phyloP scores from a whole-genome alignment of 2,329 filamentous ascomycete genomes.

The Venturia oleaginea region DNA sequence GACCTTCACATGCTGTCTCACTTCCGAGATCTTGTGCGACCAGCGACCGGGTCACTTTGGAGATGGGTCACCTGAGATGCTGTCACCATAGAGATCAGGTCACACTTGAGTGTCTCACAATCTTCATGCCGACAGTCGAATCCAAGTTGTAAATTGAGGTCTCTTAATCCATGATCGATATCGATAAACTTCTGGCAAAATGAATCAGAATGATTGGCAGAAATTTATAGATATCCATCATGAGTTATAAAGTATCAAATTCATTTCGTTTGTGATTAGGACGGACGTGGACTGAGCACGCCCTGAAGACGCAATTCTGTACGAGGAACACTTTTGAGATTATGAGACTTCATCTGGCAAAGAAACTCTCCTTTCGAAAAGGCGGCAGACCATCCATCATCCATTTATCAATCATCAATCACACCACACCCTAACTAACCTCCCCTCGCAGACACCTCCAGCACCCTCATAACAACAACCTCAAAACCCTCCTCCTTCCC shows the following conservation, averaged over 20 bases:
- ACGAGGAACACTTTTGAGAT: no score
- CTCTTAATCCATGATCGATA: neutral
- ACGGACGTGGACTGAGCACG: no score
- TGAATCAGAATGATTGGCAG: neutral
- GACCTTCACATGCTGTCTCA: neutral
- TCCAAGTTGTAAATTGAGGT: no score
- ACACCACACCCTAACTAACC: neutral
- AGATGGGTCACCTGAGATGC: neutral
- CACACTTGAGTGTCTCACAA: neutral
- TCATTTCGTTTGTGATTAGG: no score
- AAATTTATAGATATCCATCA: neutral
- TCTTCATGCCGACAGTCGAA: no score
- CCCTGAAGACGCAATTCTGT: no score
- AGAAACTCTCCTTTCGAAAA: no score
- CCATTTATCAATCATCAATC: neutral
- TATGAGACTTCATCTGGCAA: no score
- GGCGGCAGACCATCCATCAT: no score
- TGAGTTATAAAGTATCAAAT: neutral
- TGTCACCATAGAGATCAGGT: neutral
- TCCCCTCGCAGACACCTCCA: conserved; percentile 52
- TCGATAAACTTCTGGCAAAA: neutral
- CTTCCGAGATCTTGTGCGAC: neutral
- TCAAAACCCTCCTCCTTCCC: conserved; percentile 91
- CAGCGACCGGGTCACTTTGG: neutral
- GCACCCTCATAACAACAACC: conserved; percentile 66